Conservation (phyloP, 352 stramenopile genomes). For the Hyaloperonospora brassicae region DNA sequence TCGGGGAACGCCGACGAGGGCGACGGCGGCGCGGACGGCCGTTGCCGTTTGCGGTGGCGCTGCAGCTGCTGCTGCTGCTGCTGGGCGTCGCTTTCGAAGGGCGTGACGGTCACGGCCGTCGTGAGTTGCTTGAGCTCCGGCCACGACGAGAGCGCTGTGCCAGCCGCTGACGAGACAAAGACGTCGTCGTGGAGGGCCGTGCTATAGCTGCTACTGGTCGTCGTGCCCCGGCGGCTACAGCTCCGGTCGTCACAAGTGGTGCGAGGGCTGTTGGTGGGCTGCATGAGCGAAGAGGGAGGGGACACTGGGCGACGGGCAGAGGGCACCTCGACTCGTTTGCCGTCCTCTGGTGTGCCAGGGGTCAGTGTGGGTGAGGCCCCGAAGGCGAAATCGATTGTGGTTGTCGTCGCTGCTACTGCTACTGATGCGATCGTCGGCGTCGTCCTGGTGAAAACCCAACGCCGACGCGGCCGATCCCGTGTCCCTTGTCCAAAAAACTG, state of each 20-base stretch:
- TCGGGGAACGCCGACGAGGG: conserved; percentile 22
- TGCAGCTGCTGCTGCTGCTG: not conserved
- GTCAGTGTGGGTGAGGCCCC: conserved; percentile 1
- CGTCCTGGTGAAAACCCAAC: conserved; percentile 20
- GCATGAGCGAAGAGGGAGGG: conserved; percentile 5
- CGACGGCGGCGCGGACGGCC: conserved; percentile 11
- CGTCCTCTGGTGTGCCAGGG: no score
- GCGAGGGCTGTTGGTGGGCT: conserved; percentile 4
- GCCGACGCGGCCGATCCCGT: conserved; percentile 11
- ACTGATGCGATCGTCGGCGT: not conserved
- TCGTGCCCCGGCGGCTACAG: not conserved
- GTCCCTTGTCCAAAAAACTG: conserved; percentile 19
- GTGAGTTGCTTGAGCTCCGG: conserved; percentile 28
- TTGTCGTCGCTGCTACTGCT: no score
- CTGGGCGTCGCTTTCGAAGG: conserved; percentile 21
- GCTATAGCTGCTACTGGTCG: not conserved
- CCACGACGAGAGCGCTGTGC: conserved; percentile 17
- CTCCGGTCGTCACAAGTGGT: not conserved
- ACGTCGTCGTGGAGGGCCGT: conserved; percentile 5
- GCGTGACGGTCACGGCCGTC: conserved; percentile 25
- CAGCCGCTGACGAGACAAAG: conserved; percentile 5
- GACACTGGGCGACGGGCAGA: no score
- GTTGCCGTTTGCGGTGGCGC: conserved; percentile 36
- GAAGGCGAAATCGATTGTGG: conserved; percentile 27
- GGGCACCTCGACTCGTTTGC: no score